These are phyloP conservation scores for Ceratocystis papillata DNA, from an alignment of 2,329 filamentous ascomycete genomes.

Conservation along the genomic window DNA sequence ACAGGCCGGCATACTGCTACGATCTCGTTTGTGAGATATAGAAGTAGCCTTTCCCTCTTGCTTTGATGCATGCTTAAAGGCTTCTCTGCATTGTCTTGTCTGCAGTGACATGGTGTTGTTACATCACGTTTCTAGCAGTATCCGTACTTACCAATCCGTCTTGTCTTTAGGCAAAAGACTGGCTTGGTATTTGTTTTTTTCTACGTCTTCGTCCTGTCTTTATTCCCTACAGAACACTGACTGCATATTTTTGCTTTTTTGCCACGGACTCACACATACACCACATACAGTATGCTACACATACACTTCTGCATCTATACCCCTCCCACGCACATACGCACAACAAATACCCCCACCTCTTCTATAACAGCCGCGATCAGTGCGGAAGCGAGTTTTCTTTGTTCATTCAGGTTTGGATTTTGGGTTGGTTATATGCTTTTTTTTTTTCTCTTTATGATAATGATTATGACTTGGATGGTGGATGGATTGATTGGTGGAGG, in stretches of 20 bases:
- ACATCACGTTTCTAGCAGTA: slow-evolving; percentile 18
- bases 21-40: slow-evolving; percentile 22
- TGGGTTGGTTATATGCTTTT: slow-evolving; percentile 14
- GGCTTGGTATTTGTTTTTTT: slow-evolving; percentile 1
- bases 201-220: slow-evolving; percentile 7
- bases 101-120: slow-evolving; percentile 23
- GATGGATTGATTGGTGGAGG: slow-evolving; percentile 16
- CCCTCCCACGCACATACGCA: neutral
- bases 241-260: neutral
- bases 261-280: neutral
- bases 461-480: slow-evolving; percentile 23
- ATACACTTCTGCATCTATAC: neutral
- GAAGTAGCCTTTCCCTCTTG: neutral
- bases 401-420: slow-evolving; percentile 22
- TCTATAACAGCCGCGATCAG: slow-evolving; percentile 23
- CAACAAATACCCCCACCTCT: neutral
- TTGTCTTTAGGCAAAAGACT: neutral
- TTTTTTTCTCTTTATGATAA: slow-evolving; percentile 24
- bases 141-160: slow-evolving; percentile 16
- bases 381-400: slow-evolving; percentile 25
- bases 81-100: neutral
- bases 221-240: no score
- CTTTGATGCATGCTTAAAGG: neutral
- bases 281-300: neutral
- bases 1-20: no score